A percentile compares a stretch with the other conserved stretches of the same genome.
These are phyloP conservation scores for Conoideocrella luteorostrata DNA, from an alignment of 2,329 filamentous ascomycete genomes.

Conservation along the genomic window DNA sequence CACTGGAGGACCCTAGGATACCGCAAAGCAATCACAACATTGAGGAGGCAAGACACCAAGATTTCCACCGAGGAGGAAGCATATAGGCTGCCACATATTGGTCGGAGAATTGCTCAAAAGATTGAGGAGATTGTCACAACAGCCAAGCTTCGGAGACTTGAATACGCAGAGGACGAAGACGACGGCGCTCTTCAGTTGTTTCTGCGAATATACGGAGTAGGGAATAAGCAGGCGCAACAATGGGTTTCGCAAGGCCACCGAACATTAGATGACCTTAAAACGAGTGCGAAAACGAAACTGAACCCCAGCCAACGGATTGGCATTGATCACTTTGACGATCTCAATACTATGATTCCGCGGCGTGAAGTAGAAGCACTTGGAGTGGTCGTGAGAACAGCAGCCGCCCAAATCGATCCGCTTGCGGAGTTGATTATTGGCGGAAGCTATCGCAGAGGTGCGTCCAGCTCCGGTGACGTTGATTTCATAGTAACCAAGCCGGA, in stretches of 20 bases:
- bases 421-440: slow-evolving; percentile 73
- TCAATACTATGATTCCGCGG: slow-evolving; percentile 72
- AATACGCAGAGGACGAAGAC: slow-evolving; percentile 61
- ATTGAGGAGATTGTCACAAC: slow-evolving; percentile 85
- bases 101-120: slow-evolving; percentile 67
- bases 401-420: slow-evolving; percentile 51
- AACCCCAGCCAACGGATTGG: slow-evolving; percentile 67
- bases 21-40: slow-evolving; percentile 65
- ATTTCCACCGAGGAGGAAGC: slow-evolving; percentile 68
- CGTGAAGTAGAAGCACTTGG: slow-evolving; percentile 67
- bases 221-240: slow-evolving; percentile 59
- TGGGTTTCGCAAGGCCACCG: slow-evolving; percentile 73
- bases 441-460: slow-evolving; percentile 75
- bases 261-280: slow-evolving; percentile 64
- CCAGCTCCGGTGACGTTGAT: slow-evolving; percentile 75
- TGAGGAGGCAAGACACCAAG: slow-evolving; percentile 58
- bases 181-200: slow-evolving; percentile 63
- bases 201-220: slow-evolving; percentile 73
- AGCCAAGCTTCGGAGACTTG: slow-evolving; percentile 62
- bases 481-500: slow-evolving; percentile 68
- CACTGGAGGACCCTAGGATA: slow-evolving; percentile 72
- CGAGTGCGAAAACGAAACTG: slow-evolving; percentile 56
- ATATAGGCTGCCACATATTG: slow-evolving; percentile 59
- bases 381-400: slow-evolving; percentile 52
- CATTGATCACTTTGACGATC: slow-evolving; percentile 72